Conservation (phyloP, 768 basidiomycete genomes). For the Xerocomellus intermedius region DNA sequence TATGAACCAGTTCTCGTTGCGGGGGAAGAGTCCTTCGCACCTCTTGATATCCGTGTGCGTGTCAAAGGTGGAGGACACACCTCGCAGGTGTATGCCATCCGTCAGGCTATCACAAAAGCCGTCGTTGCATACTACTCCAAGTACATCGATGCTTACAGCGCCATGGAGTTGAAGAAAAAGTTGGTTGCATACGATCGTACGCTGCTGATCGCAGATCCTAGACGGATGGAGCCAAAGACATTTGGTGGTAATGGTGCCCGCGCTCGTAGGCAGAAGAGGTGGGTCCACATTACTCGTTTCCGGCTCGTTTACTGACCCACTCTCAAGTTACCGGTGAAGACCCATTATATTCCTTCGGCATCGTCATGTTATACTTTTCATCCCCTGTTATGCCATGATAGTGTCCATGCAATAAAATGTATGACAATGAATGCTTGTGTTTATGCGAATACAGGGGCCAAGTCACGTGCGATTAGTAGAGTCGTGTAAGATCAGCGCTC, state of each 20-base stretch:
- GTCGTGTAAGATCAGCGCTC: not conserved
- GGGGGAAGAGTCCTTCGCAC: constrained; percentile 83
- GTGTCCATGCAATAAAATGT: constrained; percentile 34
- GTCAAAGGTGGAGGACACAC: constrained; percentile 99
- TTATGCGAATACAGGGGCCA: not conserved
- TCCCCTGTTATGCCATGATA: constrained; percentile 36
- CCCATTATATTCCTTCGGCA: constrained; percentile 35
- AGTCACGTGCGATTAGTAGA: constrained; percentile 10
- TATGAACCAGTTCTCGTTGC: constrained; percentile 96
- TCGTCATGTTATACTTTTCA: constrained; percentile 45
- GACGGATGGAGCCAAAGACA: constrained; percentile 99
- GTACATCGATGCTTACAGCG: constrained; percentile 96
- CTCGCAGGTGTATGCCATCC: constrained; percentile 97
- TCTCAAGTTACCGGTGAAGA: constrained; percentile 64
- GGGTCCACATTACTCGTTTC: constrained; percentile 1
- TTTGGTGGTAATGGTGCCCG: constrained; percentile 98
- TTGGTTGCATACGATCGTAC: constrained; percentile 93
- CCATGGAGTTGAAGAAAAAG: constrained; percentile 98
- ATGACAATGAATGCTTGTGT: constrained; percentile 13
- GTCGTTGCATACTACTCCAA: constrained; percentile 98
- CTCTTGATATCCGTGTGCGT: constrained; percentile 94
- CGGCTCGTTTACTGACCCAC: constrained; percentile 10
- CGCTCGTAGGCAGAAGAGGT: constrained; percentile 98
- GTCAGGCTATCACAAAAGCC: constrained; percentile 98
- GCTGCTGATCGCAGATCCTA: constrained; percentile 87